Conservation (phyloP, 495 filamentous ascomycete species). For the Cairneyella variabilis region DNA sequence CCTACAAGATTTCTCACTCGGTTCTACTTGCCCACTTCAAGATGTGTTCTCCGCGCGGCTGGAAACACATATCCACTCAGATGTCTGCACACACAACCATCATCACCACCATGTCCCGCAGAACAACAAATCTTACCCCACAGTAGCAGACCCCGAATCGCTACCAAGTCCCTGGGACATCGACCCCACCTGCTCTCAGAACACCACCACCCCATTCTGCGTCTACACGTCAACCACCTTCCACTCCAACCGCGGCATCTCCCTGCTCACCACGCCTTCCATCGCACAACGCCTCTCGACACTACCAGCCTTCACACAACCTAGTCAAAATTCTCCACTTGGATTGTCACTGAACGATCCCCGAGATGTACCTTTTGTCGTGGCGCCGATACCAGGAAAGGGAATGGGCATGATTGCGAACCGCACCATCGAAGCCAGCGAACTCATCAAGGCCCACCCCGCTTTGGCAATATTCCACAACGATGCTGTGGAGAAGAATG, state of each 20-base stretch:
- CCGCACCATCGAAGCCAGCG: slow-evolving; percentile 7
- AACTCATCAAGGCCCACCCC: slow-evolving; percentile 11
- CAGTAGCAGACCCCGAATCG: background rate
- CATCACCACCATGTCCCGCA: background rate
- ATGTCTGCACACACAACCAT: background rate
- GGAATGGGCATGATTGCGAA: slow-evolving; percentile 18
- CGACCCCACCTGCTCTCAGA: slow-evolving; percentile 5
- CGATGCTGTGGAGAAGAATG: slow-evolving; percentile 10
- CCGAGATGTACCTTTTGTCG: slow-evolving; percentile 6
- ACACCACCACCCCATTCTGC: slow-evolving; percentile 9
- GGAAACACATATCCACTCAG: slow-evolving; percentile 3
- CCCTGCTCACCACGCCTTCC: slow-evolving; percentile 16
- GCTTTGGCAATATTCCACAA: slow-evolving; percentile 13
- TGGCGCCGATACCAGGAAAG: slow-evolving; percentile 4
- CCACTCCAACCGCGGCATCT: slow-evolving; percentile 10
- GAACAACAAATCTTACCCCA: background rate
- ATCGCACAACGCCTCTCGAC: slow-evolving; percentile 7
- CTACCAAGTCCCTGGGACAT: slow-evolving; percentile 11
- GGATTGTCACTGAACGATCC: slow-evolving; percentile 3
- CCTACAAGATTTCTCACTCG: background rate
- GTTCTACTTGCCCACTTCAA: slow-evolving; percentile 1
- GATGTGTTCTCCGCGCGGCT: background rate
- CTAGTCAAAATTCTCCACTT: background rate
- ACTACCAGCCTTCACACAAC: background rate
- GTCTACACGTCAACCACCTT: slow-evolving; percentile 15